These are phyloP conservation scores for Cystobasidiaceae sp. DNA, from an alignment of 1,284 basidiomycete genomes.

Conservation along the genomic window DNA sequence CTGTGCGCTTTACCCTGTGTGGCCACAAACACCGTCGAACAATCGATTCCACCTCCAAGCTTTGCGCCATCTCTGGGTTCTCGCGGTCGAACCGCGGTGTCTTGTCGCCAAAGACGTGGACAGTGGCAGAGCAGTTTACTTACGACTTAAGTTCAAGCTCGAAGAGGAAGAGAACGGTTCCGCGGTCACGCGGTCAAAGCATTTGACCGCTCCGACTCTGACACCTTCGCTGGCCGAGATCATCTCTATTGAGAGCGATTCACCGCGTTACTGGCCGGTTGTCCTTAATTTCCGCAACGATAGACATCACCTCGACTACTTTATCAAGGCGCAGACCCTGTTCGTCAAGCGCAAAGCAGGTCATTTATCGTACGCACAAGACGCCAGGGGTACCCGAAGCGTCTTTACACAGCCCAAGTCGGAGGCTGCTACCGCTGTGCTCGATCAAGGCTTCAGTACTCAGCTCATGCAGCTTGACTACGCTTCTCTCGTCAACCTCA, in stretches of 20 bases:
- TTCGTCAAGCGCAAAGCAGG: conserved; percentile 89
- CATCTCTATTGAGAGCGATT: conserved; percentile 74
- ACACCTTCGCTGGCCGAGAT: conserved; percentile 79
- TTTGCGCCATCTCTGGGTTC: conserved; percentile 88
- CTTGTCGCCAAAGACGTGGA: conserved; percentile 86
- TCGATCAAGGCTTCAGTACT: conserved; percentile 70
- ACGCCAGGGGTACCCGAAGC: conserved; percentile 85
- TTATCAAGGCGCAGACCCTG: conserved; percentile 71
- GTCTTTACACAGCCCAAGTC: conserved; percentile 74
- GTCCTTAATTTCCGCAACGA: conserved; percentile 67
- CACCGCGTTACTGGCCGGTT: conserved; percentile 90
- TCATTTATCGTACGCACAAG: conserved; percentile 84
- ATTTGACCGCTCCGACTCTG: conserved; percentile 82
- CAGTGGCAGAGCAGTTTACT: conserved; percentile 77
- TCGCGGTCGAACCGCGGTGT: conserved; percentile 90
- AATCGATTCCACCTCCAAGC: conserved; percentile 90
- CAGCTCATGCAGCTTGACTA: conserved; percentile 58
- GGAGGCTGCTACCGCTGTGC: conserved; percentile 66
- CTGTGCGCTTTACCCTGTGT: conserved; percentile 84
- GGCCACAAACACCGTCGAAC: conserved; percentile 70
- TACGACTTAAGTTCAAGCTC: conserved; percentile 79
- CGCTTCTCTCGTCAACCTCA: conserved; percentile 68
- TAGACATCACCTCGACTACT: conserved; percentile 61
- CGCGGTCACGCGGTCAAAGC: conserved; percentile 56
- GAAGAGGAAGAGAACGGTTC: conserved; percentile 53